Conservation (phyloP, 148 eudicot genomes). For the Simmondsia chinensis region DNA sequence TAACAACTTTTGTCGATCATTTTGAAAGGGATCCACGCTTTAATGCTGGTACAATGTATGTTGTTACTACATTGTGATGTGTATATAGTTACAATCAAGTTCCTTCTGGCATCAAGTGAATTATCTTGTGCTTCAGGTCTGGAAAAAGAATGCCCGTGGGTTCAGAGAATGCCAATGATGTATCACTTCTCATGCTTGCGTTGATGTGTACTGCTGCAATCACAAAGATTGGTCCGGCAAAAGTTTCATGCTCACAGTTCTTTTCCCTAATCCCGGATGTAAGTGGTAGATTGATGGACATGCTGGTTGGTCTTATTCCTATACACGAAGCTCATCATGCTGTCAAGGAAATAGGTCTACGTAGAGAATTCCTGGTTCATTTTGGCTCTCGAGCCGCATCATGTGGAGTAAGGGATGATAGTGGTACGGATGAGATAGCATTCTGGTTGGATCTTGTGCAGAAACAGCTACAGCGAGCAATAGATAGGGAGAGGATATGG, state of each 20-base stretch:
- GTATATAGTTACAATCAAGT: background rate
- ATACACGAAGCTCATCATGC: slow-evolving; percentile 61
- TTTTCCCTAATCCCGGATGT: slow-evolving; percentile 70
- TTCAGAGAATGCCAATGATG: slow-evolving; percentile 52
- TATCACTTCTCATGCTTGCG: slow-evolving; percentile 66
- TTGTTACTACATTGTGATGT: slow-evolving; percentile 6
- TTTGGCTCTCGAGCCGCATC: slow-evolving; percentile 91
- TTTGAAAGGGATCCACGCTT: slow-evolving; percentile 75
- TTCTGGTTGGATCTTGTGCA: slow-evolving; percentile 90
- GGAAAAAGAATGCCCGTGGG: slow-evolving; percentile 31
- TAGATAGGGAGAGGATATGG: slow-evolving; percentile 93
- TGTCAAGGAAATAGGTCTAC: slow-evolving; percentile 73
- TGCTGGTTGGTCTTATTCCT: slow-evolving; percentile 63
- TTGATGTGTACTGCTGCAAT: slow-evolving; percentile 69
- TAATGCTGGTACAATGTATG: slow-evolving; percentile 71
- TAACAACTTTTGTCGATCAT: slow-evolving; percentile 65
- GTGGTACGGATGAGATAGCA: slow-evolving; percentile 60
- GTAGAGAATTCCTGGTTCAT: slow-evolving; percentile 78
- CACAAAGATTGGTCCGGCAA: slow-evolving; percentile 82
- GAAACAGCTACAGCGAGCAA: slow-evolving; percentile 81
- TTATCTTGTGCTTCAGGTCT: slow-evolving; percentile 31
- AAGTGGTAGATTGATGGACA: slow-evolving; percentile 82
- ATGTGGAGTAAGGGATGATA: slow-evolving; percentile 52
- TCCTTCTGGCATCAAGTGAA: slow-evolving; percentile 1
- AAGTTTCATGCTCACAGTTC: slow-evolving; percentile 77